phyloP scores from a whole-genome alignment of 345 rosid genomes.

The Populus tremula region DNA sequence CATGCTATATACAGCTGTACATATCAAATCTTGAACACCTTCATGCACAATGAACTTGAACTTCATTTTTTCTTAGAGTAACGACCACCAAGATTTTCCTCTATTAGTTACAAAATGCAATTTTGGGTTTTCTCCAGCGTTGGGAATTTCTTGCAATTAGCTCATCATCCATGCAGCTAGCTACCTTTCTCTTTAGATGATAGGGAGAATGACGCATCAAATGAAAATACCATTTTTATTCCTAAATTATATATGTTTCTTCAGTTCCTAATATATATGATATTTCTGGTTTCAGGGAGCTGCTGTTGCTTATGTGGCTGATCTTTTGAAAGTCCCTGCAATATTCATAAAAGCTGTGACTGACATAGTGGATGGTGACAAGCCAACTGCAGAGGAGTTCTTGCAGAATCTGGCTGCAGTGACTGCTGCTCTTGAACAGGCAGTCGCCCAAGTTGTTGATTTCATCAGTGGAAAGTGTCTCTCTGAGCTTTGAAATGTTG shows the following conservation, averaged over 20 bases:
- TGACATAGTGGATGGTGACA: slow-evolving; percentile 70
- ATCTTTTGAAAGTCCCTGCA: slow-evolving; percentile 72
- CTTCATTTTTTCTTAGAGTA: neutral
- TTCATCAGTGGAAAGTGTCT: slow-evolving; percentile 67
- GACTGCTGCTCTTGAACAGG: slow-evolving; percentile 53
- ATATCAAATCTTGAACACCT: neutral
- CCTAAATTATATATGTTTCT: neutral
- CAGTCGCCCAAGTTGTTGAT: slow-evolving; percentile 54
- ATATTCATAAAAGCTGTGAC: slow-evolving; percentile 86
- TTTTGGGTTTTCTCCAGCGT: neutral
- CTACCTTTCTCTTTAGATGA: neutral
- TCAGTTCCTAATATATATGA: neutral
- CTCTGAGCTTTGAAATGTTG: slow-evolving; percentile 53
- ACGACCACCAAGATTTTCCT: neutral
- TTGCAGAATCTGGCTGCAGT: slow-evolving; percentile 71
- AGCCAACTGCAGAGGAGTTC: slow-evolving; percentile 76
- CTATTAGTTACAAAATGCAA: neutral
- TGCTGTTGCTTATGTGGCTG: slow-evolving; percentile 80
- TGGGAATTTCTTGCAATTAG: neutral
- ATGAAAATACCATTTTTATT: neutral
- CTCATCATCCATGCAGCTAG: neutral
- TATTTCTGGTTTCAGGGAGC: slow-evolving; percentile 57
- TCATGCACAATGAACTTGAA: neutral
- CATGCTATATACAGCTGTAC: neutral
- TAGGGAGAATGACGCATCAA: neutral